Evolutionary conservation across 345 rosid genomes (phyloP).

Genomic region (Lepidium sativum): DNA sequence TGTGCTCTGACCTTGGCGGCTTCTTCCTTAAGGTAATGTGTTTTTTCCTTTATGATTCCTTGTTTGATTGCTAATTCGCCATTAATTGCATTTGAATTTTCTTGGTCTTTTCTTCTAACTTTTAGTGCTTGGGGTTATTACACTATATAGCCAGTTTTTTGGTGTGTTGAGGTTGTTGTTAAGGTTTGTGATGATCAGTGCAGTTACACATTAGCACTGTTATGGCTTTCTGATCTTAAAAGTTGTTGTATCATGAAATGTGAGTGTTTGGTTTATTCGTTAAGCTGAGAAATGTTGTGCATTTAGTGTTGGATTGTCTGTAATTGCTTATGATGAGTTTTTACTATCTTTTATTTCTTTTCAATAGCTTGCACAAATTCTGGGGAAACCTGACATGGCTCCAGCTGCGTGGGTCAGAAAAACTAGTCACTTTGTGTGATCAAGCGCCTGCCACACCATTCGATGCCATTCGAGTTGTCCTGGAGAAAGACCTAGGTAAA

Average conservation of each 20-base stretch:
- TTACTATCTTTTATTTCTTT: neutral
- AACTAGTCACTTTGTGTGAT: slow-evolving; percentile 81
- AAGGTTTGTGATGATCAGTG: neutral
- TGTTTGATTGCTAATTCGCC: neutral
- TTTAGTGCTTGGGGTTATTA: neutral
- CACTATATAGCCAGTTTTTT: neutral
- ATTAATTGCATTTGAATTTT: neutral
- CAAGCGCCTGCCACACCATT: slow-evolving; percentile 82
- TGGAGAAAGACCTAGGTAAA: slow-evolving; percentile 67
- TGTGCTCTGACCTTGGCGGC: slow-evolving; percentile 94
- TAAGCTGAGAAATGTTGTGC: neutral
- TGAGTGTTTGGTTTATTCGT: neutral
- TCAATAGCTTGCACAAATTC: slow-evolving; percentile 69
- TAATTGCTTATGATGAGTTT: neutral
- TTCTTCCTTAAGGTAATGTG: slow-evolving; percentile 78
- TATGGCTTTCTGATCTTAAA: no score
- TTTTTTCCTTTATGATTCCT: neutral
- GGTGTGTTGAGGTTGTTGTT: neutral
- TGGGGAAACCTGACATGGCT: slow-evolving; percentile 94
- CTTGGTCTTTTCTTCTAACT: neutral
- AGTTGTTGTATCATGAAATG: neutral
- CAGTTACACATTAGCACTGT: no score
- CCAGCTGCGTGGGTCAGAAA: slow-evolving; percentile 91
- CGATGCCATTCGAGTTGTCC: slow-evolving; percentile 37
- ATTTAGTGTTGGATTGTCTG: neutral